Base-by-base conservation (phyloP, 1,284 basidiomycete genomes). In the Pterula multifida region DNA sequence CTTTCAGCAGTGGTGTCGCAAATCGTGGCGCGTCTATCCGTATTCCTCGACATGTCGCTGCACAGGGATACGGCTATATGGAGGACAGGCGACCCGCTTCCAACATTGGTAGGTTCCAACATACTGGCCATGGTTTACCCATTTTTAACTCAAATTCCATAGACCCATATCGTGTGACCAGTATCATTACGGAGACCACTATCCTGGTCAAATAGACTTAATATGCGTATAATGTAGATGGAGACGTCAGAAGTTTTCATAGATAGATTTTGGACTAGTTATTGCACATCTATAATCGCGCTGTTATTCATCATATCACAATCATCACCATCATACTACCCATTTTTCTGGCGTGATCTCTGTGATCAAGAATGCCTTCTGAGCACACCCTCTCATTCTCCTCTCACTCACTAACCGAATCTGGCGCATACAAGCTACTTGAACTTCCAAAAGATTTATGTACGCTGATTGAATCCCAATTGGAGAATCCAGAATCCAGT, bases 21-120 rank as follows among this genome's bases (percentile, higher is more conserved):
- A 91, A 98, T 78, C 90, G 95, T 70, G 95, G 93, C 63, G 92
- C 91, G 49, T 94, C 88, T n/a, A 89, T 93, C 67, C 84, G 90
- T 73, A 85, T 96, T 52, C 94, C 94, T 51, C 76, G 93, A 61
- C 90, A 95, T 67, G 92, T 96, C 60, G 88, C 85, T 53, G 76
- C 85, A 28, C 84, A 94, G 70, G 94, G 94, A 55, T 89, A 85
- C 65, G 95, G 96, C 42, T 99, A 99, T 76, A 72, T 98, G 59
- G 94, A 97, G 69, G 92, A 95, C 71, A 81, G 93, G 58, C 90
- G 94, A 58, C 93, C 94, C 28, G 95, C 95, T 50, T 97, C 93
- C 64, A 98, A 98, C 78, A 90, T 97, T 60, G 92, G 92, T 89
- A 73, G 59, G 76, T 75, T 32, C 6, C 28, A 56, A 53, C 56